phyloP scores from a whole-genome alignment of 1,284 basidiomycete genomes.

The Ustilago shanxiensis region DNA sequence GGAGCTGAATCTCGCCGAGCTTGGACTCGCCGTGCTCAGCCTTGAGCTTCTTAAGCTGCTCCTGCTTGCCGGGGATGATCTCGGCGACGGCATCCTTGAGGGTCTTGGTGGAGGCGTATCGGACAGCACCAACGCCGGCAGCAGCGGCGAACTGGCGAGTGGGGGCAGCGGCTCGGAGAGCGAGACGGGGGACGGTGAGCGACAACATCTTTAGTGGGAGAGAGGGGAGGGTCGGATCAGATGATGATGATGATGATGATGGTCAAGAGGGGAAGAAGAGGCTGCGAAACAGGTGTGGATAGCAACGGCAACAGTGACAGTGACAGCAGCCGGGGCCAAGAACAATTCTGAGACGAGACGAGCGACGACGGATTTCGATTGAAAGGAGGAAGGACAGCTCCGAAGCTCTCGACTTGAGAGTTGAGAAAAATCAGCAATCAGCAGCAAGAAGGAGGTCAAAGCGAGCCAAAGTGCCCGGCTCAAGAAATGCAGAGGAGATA shows the following conservation, averaged over 20 bases:
- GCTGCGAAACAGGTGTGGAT: background rate
- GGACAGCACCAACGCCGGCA: constrained; percentile 55
- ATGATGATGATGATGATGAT: constrained; percentile 39
- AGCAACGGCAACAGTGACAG: background rate
- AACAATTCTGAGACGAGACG: constrained; percentile 1
- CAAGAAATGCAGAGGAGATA: background rate
- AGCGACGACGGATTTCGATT: background rate
- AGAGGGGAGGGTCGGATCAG: constrained; percentile 5
- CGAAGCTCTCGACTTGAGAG: background rate
- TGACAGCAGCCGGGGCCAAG: background rate
- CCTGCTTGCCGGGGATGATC: constrained; percentile 68
- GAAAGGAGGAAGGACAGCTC: constrained; percentile 4
- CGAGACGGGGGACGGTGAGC: constrained; percentile 64
- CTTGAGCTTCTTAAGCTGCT: constrained; percentile 69
- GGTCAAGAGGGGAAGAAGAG: constrained; percentile 1
- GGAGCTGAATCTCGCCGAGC: constrained; percentile 68
- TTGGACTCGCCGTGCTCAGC: constrained; percentile 62
- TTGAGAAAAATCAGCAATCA: constrained; percentile 3
- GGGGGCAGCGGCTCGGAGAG: constrained; percentile 62
- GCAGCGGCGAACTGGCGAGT: constrained; percentile 65
- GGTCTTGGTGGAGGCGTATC: constrained; percentile 67
- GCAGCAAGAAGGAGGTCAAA: background rate
- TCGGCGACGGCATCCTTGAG: constrained; percentile 68
- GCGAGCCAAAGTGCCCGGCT: background rate
- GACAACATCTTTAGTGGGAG: constrained; percentile 58